Percentiles rank a stretch among this genome's conserved stretches.
Evolutionary conservation across 192 early-diverging fungal genomes (phyloP).

Genomic region (Diversispora epigaea): DNA sequence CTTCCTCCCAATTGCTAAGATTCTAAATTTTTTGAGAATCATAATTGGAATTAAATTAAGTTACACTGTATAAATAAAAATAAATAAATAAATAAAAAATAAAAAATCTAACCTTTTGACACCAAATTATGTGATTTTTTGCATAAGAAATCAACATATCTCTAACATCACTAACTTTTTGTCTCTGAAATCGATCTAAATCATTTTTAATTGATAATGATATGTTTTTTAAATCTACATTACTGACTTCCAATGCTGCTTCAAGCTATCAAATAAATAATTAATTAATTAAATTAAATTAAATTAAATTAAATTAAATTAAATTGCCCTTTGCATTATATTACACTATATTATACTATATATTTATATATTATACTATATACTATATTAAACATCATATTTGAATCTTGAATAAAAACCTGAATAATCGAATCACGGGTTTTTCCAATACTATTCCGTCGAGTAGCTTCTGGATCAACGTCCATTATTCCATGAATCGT

Average conservation of each 20-base stretch:
- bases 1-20: conserved; percentile 57
- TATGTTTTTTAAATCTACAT: conserved; percentile 70
- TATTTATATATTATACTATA: background rate
- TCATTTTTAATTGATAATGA: conserved; percentile 85
- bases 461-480: conserved; percentile 87
- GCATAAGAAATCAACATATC: conserved; percentile 77
- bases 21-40: conserved; percentile 39
- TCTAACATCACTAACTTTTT: conserved; percentile 85
- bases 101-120: conserved; percentile 60
- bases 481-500: conserved; percentile 93
- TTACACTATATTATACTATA: no score
- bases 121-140: conserved; percentile 69
- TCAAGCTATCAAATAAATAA: no score
- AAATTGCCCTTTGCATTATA: no score
- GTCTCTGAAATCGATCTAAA: conserved; percentile 90
- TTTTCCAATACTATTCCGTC: conserved; percentile 85
- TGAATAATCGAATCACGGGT: conserved; percentile 76
- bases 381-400: background rate
- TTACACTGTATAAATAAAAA: no score
- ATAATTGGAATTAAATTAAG: no score
- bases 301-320: no score
- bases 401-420: conserved; percentile 31
- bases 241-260: conserved; percentile 71
- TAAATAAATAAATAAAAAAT: no score
- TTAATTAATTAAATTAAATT: no score